Percentiles rank a stretch among this genome's conserved stretches.
phyloP scores from a whole-genome alignment of 176 grass and related monocot genomes.

The Rhynchospora tenuis region DNA sequence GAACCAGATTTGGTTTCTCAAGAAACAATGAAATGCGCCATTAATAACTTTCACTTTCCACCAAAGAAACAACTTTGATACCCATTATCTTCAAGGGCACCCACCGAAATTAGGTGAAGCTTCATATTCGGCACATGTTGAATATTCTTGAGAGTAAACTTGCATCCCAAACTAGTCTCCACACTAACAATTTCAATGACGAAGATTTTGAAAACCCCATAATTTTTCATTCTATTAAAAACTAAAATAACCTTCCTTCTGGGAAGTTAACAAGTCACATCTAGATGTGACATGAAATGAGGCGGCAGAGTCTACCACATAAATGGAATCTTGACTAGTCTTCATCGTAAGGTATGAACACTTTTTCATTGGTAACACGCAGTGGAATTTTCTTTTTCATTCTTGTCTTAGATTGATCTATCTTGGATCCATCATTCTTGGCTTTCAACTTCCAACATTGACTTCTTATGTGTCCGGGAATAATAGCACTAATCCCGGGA shows the following conservation, averaged over 20 bases:
- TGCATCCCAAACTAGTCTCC: background rate
- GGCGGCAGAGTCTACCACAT: background rate
- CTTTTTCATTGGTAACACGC: background rate
- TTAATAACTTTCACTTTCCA: too few species aligned
- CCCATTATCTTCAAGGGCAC: too few species aligned
- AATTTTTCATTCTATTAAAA: slow-evolving; percentile 10
- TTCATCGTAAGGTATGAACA: background rate
- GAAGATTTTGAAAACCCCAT: background rate
- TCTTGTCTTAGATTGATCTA: background rate
- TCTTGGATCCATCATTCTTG: background rate
- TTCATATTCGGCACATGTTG: background rate
- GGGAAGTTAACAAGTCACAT: slow-evolving; percentile 5
- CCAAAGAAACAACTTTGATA: too few species aligned
- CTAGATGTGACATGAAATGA: background rate
- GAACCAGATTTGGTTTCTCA: too few species aligned
- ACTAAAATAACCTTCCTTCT: background rate
- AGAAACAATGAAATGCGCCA: too few species aligned
- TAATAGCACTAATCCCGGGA: too few species aligned
- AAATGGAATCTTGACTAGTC: background rate
- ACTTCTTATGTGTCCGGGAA: background rate
- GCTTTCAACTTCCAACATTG: background rate
- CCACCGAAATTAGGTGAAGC: background rate
- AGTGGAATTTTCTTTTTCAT: background rate
- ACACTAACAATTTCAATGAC: background rate
- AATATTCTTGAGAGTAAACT: background rate